A percentile compares a stretch with the other conserved stretches of the same genome.
These are phyloP conservation scores for Plasmodium berghei DNA, from an alignment of 169 alveolate genomes.

Conservation along the genomic window DNA sequence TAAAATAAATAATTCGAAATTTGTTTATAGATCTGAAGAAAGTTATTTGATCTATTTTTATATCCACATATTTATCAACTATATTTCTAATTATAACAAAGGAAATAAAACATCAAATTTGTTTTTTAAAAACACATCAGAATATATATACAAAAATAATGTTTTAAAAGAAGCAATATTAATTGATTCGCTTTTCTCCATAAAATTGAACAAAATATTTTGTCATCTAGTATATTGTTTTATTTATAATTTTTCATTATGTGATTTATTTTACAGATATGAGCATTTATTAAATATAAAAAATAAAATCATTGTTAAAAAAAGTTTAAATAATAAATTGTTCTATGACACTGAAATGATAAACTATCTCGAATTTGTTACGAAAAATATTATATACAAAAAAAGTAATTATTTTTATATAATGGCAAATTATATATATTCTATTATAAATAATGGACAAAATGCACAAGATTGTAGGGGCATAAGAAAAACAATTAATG, in stretches of 20 bases:
- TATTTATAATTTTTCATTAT: conserved; percentile 24
- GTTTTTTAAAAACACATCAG: neutral
- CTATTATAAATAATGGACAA: neutral
- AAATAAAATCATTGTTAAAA: conserved; percentile 18
- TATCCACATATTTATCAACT: conserved; percentile 30
- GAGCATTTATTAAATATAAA: conserved; percentile 27
- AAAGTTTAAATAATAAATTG: neutral
- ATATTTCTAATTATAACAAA: conserved; percentile 34
- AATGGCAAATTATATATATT: conserved; percentile 23
- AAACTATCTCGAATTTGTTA: conserved; percentile 52
- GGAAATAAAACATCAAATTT: neutral
- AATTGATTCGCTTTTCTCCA: conserved; percentile 13
- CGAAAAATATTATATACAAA: conserved; percentile 23
- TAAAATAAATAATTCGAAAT: conserved; percentile 3
- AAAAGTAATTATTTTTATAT: conserved; percentile 18
- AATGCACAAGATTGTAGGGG: neutral
- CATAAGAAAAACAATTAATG: neutral
- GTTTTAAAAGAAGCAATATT: conserved; percentile 32
- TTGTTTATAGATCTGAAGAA: neutral
- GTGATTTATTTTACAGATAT: conserved; percentile 51
- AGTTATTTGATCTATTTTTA: conserved; percentile 22
- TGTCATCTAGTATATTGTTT: conserved; percentile 46
- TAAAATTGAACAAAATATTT: conserved; percentile 32
- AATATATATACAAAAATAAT: neutral
- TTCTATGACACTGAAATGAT: conserved; percentile 8